Evolutionary conservation across 371 early-diverging fungal species (phyloP), one percentile per base, ranked within the genome.

Genomic region (Apophysomyces variabilis): DNA sequence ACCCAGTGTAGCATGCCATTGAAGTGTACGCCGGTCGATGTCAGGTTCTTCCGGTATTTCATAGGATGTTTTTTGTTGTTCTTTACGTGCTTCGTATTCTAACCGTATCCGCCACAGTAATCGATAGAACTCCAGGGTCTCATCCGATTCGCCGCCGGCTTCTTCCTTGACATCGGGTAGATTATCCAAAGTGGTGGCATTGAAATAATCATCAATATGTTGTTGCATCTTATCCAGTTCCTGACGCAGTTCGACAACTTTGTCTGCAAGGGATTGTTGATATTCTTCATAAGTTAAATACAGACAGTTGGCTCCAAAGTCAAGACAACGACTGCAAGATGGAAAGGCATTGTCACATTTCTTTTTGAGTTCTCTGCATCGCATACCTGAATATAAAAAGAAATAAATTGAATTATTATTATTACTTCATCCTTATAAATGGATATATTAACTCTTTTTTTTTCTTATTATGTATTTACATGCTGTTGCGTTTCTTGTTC

Each of bases 271-370:
- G 16, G 60, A 41, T 41, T 59, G 60, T 38, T 59, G 60, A 7
- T 59, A 59, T 59, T 59, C 60, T 59, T 59, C 60, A 38, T 59
- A 59, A 4, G 60, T 59, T 21, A 59, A 8, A n/a, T 59, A 59
- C 3, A 59, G 38, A n/a, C 60, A 59, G 43, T 59, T 59, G 8
- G 60, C 60, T 38, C 60, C 60, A 59, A 59, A 59, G 18, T 59
- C 60, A 11, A 59, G 26, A 38, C 60, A 59, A 39, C 60, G 38
- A 18, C 39, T 59, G 39, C 60, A 59, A n/a, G 60, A 59, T 41
- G 60, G 60, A 5, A 59, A 43, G 13, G 38, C 43, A n/a, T 59
- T 59, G 8, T 59, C 60, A 26, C 60, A 59, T 37, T 59, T 59
- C 43, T 59, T 59, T 43, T 59, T 59, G 9, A 59, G 39, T 39